These are phyloP conservation scores for Trichomonas gallinae DNA, from an alignment of 208 protist genomes.

Conservation along the genomic window DNA sequence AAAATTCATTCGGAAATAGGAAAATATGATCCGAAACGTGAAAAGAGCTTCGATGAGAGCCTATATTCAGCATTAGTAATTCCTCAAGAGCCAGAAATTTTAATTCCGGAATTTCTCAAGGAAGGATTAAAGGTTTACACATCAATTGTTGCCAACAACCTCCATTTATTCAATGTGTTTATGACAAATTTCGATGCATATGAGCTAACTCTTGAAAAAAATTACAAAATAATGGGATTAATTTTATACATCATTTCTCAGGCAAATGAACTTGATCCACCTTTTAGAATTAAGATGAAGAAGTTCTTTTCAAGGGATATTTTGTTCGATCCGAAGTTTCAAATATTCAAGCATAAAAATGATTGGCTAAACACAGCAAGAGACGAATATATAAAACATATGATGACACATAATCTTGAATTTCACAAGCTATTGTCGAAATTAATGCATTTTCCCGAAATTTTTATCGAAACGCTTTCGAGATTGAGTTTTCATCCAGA, in stretches of 20 bases:
- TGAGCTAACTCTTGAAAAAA: not conserved
- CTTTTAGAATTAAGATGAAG: not conserved
- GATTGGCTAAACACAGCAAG: not conserved
- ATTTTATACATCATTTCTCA: not conserved
- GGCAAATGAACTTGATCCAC: not conserved
- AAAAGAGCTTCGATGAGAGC: not conserved
- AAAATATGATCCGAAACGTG: not conserved
- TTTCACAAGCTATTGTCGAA: not conserved
- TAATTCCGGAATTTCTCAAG: not conserved
- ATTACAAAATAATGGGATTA: not conserved
- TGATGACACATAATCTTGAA: not conserved
- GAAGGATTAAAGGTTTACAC: not conserved
- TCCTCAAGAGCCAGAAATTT: not conserved
- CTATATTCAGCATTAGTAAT: not conserved
- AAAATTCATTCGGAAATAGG: not conserved
- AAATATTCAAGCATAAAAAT: not conserved
- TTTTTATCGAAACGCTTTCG: not conserved
- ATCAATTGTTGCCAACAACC: not conserved
- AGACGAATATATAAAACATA: not conserved
- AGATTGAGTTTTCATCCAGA: not conserved
- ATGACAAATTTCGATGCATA: not conserved
- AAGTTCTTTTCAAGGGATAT: not conserved
- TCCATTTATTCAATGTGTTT: not conserved
- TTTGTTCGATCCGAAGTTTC: not conserved
- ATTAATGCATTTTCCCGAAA: not conserved